Percentiles rank a stretch among this genome's conserved stretches.
phyloP scores from a whole-genome alignment of 176 grass and related monocot genomes.

The Eragrostis nindensis region DNA sequence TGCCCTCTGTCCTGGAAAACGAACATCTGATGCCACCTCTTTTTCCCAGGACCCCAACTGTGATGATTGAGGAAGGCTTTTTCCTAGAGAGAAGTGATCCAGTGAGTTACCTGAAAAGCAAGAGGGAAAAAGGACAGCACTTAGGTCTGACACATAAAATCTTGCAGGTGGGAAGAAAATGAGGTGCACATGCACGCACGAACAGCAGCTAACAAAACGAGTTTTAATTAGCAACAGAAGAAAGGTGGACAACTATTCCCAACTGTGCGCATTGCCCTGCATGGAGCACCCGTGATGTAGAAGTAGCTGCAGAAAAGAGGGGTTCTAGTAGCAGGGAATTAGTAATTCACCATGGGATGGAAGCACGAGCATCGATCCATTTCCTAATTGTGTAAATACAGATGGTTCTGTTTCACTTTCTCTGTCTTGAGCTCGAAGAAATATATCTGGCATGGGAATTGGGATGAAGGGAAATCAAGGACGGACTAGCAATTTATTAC shows the following conservation, averaged over 20 bases:
- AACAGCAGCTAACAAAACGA: conserved; percentile 38
- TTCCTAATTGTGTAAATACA: conserved; percentile 32
- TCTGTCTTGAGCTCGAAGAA: conserved; percentile 41
- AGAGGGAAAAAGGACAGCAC: conserved; percentile 39
- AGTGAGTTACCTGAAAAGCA: conserved; percentile 66
- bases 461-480: conserved; percentile 14
- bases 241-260: conserved; percentile 30
- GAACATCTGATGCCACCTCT: conserved; percentile 44
- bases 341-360: conserved; percentile 43
- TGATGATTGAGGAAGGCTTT: conserved; percentile 53
- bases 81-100: conserved; percentile 40
- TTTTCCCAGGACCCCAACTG: conserved; percentile 54
- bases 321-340: background rate
- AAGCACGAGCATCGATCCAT: conserved; percentile 33
- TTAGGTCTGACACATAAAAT: conserved; percentile 62
- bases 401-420: conserved; percentile 48
- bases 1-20: conserved; percentile 58
- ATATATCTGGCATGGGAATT: background rate
- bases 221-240: conserved; percentile 49
- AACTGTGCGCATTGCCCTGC: conserved; percentile 38
- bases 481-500: conserved; percentile 23
- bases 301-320: conserved; percentile 42
- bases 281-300: conserved; percentile 54
- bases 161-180: conserved; percentile 53
- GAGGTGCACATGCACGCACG: conserved; percentile 58